These are phyloP conservation scores for Angophora floribunda DNA, from an alignment of 345 rosid genomes.

Conservation along the genomic window DNA sequence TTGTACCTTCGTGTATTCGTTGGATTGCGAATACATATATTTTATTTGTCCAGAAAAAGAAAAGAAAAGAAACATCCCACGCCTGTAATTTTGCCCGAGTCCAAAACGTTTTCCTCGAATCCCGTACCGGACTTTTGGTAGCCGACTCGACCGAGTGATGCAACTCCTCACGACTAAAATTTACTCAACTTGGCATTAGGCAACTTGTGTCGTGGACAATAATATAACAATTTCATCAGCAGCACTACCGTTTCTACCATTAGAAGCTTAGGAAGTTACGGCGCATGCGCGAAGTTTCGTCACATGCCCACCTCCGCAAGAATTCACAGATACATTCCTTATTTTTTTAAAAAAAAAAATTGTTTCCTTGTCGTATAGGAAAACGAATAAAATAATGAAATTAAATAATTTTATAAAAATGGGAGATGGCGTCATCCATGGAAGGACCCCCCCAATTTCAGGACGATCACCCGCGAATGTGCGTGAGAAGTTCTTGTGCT, in stretches of 20 bases:
- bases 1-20: background rate
- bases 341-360: background rate
- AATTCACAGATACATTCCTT: background rate
- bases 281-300: background rate
- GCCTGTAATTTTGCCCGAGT: background rate
- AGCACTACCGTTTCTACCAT: background rate
- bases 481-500: background rate
- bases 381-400: background rate
- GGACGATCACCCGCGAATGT: background rate
- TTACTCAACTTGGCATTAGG: background rate
- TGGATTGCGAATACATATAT: background rate
- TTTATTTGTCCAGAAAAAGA: background rate
- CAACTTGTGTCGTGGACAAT: background rate
- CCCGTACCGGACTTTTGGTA: too few species aligned
- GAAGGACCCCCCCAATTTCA: background rate
- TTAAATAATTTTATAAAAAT: background rate
- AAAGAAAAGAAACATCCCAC: too few species aligned
- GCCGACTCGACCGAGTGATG: background rate
- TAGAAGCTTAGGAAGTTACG: background rate
- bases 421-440: background rate
- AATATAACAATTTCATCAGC: background rate
- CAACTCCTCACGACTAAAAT: background rate
- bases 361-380: background rate
- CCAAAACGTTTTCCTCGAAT: background rate
- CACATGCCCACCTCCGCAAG: background rate